Evolutionary conservation across 2,329 filamentous ascomycete species (phyloP).

Genomic region (Fusarium foetens): DNA sequence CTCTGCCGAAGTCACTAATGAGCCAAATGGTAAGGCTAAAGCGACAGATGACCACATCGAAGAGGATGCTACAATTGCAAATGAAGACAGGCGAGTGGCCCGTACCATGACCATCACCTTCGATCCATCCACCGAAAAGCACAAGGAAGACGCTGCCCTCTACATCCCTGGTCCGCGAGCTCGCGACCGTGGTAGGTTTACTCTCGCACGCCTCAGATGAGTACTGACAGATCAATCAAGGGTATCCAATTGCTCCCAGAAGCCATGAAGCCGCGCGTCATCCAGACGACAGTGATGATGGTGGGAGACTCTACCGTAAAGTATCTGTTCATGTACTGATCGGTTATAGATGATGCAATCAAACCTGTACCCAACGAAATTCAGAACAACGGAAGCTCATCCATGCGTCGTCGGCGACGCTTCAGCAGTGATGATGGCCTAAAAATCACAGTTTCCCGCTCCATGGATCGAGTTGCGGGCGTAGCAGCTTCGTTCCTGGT

Average conservation of each 20-base stretch:
- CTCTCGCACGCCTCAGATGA: fast-evolving
- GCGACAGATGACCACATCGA: neutral
- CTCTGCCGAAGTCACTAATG: neutral
- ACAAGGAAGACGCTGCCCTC: neutral
- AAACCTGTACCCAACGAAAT: neutral
- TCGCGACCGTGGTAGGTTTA: neutral
- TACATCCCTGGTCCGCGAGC: neutral
- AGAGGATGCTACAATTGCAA: fast-evolving
- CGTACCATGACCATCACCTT: neutral
- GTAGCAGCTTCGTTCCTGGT: neutral
- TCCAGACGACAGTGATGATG: neutral
- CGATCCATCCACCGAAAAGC: neutral
- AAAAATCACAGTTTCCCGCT: neutral
- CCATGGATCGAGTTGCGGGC: conserved; percentile 3
- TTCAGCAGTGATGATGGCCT: neutral
- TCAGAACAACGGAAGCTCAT: fast-evolving
- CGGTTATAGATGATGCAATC: neutral
- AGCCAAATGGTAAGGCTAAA: neutral
- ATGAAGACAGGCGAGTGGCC: neutral
- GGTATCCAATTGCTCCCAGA: neutral
- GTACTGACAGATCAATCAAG: neutral
- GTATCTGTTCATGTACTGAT: neutral
- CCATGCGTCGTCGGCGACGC: neutral
- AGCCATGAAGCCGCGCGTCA: fast-evolving
- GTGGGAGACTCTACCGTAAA: neutral